These are phyloP conservation scores for Aureobasidium sp. DNA, from an alignment of 2,329 filamentous ascomycete species.

Conservation along the genomic window DNA sequence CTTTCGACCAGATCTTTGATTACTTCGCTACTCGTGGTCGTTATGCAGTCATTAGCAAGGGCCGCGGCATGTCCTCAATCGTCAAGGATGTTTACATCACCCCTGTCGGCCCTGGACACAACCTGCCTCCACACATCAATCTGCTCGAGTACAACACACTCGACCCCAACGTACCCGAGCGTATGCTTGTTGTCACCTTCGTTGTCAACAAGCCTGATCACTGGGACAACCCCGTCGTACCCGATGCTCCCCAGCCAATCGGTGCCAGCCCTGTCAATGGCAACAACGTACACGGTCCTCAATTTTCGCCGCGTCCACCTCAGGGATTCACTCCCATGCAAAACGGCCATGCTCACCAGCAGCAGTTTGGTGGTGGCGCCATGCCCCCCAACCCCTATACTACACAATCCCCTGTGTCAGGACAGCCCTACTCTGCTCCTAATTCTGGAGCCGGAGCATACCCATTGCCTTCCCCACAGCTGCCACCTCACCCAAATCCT, in stretches of 20 bases:
- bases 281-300: conserved; percentile 27
- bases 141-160: conserved; percentile 80
- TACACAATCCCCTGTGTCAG: conserved; percentile 27
- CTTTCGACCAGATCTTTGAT: conserved; percentile 70
- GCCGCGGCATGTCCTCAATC: conserved; percentile 46
- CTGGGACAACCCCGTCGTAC: conserved; percentile 23
- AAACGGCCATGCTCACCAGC: conserved; percentile 16
- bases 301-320: conserved; percentile 33
- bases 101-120: conserved; percentile 63
- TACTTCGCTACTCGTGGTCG: conserved; percentile 78
- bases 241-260: not conserved
- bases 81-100: conserved; percentile 89
- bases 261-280: conserved; percentile 22
- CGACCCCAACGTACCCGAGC: conserved; percentile 61
- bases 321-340: conserved; percentile 16
- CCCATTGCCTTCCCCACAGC: conserved; percentile 13
- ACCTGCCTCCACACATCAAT: conserved; percentile 76
- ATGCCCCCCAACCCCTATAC: conserved; percentile 34
- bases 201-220: conserved; percentile 50
- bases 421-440: conserved; percentile 26
- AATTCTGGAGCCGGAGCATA: conserved; percentile 20
- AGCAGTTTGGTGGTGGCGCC: conserved; percentile 18
- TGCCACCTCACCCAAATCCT: conserved; percentile 26
- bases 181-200: conserved; percentile 74
- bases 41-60: conserved; percentile 79